phyloP scores from a whole-genome alignment of 495 filamentous ascomycete genomes.

The Hypomontagnella monticulosa region DNA sequence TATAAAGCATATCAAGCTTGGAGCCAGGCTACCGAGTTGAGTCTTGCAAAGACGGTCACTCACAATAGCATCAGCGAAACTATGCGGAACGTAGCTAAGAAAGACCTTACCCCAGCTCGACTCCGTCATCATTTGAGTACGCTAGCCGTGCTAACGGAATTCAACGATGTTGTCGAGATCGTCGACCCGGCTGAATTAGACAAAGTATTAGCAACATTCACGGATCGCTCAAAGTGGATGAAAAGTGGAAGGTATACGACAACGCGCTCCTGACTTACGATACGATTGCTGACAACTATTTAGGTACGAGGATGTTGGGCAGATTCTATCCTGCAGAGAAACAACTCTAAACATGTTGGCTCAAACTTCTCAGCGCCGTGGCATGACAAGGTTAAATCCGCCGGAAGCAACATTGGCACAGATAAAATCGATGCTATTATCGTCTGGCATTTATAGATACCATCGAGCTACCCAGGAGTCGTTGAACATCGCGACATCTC shows the following conservation, averaged over 20 bases:
- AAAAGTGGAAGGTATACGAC: conserved; percentile 72
- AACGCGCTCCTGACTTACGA: background rate
- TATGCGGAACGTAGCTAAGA: conserved; percentile 65
- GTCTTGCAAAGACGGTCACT: conserved; percentile 61
- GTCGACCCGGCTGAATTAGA: conserved; percentile 67
- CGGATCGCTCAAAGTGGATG: conserved; percentile 77
- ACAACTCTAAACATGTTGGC: conserved; percentile 84
- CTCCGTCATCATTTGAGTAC: conserved; percentile 73
- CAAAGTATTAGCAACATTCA: conserved; percentile 68
- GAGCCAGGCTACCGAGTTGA: conserved; percentile 69
- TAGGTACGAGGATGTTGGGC: conserved; percentile 83
- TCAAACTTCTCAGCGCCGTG: conserved; percentile 69
- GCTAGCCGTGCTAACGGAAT: conserved; percentile 81
- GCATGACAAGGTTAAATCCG: conserved; percentile 62
- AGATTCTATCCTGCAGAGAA: conserved; percentile 82
- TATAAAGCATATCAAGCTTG: conserved; percentile 84
- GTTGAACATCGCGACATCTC: conserved; percentile 79
- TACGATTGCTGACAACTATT: conserved; percentile 36
- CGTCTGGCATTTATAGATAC: conserved; percentile 76
- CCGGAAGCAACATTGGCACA: conserved; percentile 76
- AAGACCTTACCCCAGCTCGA: conserved; percentile 65
- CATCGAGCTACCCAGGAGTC: conserved; percentile 88
- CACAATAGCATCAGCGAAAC: conserved; percentile 71
- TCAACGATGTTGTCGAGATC: conserved; percentile 77
- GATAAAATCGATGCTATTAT: conserved; percentile 74